Conservation (phyloP, 164 flowering plant species). For the Magnolia changhungtana region DNA sequence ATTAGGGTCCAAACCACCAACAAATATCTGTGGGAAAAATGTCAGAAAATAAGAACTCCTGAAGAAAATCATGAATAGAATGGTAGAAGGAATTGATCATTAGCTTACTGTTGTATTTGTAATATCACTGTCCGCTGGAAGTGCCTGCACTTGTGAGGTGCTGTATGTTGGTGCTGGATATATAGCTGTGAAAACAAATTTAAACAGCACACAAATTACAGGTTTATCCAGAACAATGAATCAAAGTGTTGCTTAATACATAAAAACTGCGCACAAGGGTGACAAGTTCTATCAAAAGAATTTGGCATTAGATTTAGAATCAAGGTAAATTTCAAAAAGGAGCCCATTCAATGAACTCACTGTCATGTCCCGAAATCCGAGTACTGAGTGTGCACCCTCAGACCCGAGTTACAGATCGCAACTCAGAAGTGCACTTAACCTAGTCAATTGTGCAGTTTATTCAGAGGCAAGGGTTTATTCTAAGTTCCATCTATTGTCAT, state of each 20-base stretch:
- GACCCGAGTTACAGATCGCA: too few species aligned
- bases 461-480: too few species aligned
- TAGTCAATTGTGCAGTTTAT: too few species aligned
- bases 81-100: not conserved
- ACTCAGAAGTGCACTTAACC: too few species aligned
- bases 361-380: too few species aligned
- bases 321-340: not conserved
- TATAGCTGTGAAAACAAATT: conserved; percentile 41
- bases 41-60: conserved; percentile 10
- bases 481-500: too few species aligned
- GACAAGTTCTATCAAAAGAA: not conserved
- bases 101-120: conserved; percentile 86
- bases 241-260: not conserved
- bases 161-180: conserved; percentile 71
- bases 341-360: not conserved
- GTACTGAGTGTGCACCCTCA: too few species aligned
- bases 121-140: conserved; percentile 68
- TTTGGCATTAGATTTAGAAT: not conserved
- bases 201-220: conserved; percentile 1
- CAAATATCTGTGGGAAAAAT: conserved; percentile 58
- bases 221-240: not conserved
- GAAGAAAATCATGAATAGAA: not conserved
- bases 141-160: conserved; percentile 53
- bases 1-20: conserved; percentile 91
- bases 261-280: not conserved